Conservation (phyloP, 2,329 filamentous ascomycete species). For the Botryosphaeria dothidea region DNA sequence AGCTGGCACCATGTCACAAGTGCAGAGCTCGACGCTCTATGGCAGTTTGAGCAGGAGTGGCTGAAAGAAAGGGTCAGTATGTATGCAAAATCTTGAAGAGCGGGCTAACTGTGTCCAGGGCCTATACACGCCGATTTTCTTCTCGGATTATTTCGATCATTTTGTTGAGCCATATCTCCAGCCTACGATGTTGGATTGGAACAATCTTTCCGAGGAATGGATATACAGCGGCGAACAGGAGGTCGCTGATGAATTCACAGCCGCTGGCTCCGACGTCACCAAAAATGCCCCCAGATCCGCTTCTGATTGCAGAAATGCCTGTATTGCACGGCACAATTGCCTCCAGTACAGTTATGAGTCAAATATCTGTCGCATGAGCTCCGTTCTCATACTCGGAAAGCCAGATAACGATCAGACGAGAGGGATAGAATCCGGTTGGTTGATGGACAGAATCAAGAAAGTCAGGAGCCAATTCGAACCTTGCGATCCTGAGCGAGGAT, state of each 20-base stretch:
- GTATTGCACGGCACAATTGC: slow-evolving; percentile 32
- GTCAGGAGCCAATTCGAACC: not conserved
- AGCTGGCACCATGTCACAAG: slow-evolving; percentile 37
- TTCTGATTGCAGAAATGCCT: slow-evolving; percentile 32
- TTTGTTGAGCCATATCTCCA: slow-evolving; percentile 32
- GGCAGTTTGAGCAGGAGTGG: slow-evolving; percentile 37
- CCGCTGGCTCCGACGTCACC: slow-evolving; percentile 25
- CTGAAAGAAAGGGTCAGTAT: slow-evolving; percentile 25
- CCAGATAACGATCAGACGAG: slow-evolving; percentile 22
- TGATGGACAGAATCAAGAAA: slow-evolving; percentile 31
- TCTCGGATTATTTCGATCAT: slow-evolving; percentile 34
- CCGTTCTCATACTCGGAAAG: slow-evolving; percentile 31
- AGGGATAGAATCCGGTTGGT: slow-evolving; percentile 34
- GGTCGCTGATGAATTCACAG: slow-evolving; percentile 7
- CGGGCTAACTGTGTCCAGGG: slow-evolving; percentile 22
- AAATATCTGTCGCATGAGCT: slow-evolving; percentile 36
- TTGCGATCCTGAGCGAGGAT: not conserved
- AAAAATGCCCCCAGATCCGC: slow-evolving; percentile 27
- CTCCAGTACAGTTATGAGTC: slow-evolving; percentile 39
- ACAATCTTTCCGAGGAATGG: slow-evolving; percentile 35
- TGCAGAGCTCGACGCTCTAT: slow-evolving; percentile 30
- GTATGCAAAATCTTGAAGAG: not conserved
- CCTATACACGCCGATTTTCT: slow-evolving; percentile 35
- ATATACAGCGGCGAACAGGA: slow-evolving; percentile 10
- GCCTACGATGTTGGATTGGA: slow-evolving; percentile 32